A percentile compares a stretch with the other conserved stretches of the same genome.
These are phyloP conservation scores for Adansonia madagascariensis DNA, from an alignment of 441 rosid genomes.

Conservation along the genomic window DNA sequence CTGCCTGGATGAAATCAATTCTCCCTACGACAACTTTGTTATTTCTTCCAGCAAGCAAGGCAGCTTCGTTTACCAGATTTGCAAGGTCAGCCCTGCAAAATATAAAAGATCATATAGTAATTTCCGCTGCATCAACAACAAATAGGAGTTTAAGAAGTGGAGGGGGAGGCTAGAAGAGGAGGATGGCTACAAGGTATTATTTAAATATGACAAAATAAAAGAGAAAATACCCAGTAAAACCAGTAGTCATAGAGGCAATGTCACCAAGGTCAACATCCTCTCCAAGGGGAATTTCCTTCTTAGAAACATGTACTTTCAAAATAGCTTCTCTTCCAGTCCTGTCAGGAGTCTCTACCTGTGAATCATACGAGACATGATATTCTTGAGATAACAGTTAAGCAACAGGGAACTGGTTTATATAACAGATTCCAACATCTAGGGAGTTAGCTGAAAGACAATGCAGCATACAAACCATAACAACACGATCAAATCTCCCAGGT, in stretches of 20 bases:
- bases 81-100: slow-evolving; percentile 94
- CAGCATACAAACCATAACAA: slow-evolving; percentile 73
- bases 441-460: slow-evolving; percentile 25
- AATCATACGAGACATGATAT: slow-evolving; percentile 25
- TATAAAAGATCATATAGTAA: slow-evolving; percentile 29
- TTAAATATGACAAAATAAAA: not conserved
- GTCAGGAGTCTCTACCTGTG: slow-evolving; percentile 96
- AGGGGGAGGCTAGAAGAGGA: not conserved
- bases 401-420: slow-evolving; percentile 13
- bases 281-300: slow-evolving; percentile 86
- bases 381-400: slow-evolving; percentile 7
- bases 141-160: not conserved
- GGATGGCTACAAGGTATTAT: slow-evolving; percentile 14
- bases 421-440: slow-evolving; percentile 16
- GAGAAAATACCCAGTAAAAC: slow-evolving; percentile 81
- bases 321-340: slow-evolving; percentile 91
- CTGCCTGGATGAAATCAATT: slow-evolving; percentile 90
- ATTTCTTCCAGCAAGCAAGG: slow-evolving; percentile 90
- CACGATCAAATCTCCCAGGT: slow-evolving; percentile 98
- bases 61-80: slow-evolving; percentile 97
- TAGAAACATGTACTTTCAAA: slow-evolving; percentile 75
- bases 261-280: slow-evolving; percentile 71
- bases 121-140: slow-evolving; percentile 1
- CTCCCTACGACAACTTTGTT: slow-evolving; percentile 77
- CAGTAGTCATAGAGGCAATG: slow-evolving; percentile 96